Percentiles rank a stretch among this genome's conserved stretches.
These are phyloP conservation scores for Sutorius australiensis DNA, from an alignment of 768 basidiomycete genomes.

Conservation along the genomic window DNA sequence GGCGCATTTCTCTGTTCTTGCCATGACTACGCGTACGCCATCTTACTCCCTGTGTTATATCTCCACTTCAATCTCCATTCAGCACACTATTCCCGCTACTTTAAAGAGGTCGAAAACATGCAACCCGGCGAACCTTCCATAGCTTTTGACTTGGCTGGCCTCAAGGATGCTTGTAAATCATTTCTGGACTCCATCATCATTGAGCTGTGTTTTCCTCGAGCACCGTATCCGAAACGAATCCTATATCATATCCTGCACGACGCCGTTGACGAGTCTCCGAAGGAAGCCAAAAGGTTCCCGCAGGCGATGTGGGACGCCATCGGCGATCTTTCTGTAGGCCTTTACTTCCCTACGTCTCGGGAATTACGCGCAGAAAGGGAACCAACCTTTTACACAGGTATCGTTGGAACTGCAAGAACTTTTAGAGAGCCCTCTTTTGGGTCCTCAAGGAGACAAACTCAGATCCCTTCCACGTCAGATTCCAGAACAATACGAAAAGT, in stretches of 20 bases:
- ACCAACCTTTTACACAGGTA: conserved; percentile 37
- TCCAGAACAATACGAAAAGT: conserved; percentile 59
- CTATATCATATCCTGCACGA: conserved; percentile 67
- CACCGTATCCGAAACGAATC: conserved; percentile 62
- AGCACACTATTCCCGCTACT: conserved; percentile 75
- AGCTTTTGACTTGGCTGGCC: conserved; percentile 60
- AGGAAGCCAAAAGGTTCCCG: conserved; percentile 71
- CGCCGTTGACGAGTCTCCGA: conserved; percentile 67
- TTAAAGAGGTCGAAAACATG: conserved; percentile 44
- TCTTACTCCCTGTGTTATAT: conserved; percentile 1
- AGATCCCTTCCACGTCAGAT: conserved; percentile 46
- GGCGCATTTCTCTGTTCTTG: conserved; percentile 62
- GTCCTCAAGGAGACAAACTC: conserved; percentile 52
- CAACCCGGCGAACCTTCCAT: conserved; percentile 48
- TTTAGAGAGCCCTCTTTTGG: conserved; percentile 59
- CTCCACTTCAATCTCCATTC: conserved; percentile 4
- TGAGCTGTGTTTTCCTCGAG: conserved; percentile 73
- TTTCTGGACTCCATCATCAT: conserved; percentile 83
- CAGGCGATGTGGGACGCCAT: conserved; percentile 78
- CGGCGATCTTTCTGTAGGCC: conserved; percentile 74
- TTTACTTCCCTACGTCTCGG: conserved; percentile 39
- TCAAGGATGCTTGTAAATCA: conserved; percentile 65
- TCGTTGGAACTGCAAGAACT: conserved; percentile 63
- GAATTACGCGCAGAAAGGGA: not conserved
- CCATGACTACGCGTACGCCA: conserved; percentile 63